phyloP scores from a whole-genome alignment of 1,139 yeast genomes.

The Magnusiomyces tetraspermus region DNA sequence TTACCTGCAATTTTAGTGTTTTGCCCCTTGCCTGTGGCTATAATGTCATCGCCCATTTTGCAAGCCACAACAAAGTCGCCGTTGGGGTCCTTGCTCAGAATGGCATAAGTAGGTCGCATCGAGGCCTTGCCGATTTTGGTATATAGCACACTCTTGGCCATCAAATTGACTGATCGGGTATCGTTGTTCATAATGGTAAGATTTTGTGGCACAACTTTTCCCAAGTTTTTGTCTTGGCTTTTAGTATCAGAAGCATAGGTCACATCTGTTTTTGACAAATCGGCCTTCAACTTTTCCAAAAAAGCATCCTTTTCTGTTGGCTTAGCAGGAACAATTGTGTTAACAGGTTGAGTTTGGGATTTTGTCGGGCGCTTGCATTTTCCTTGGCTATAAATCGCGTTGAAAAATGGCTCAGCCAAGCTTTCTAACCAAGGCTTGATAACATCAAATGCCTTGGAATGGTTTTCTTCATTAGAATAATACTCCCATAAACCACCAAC shows the following conservation, averaged over 20 bases:
- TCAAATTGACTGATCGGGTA: conserved; percentile 16
- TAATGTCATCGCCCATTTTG: conserved; percentile 41
- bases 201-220: conserved; percentile 34
- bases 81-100: conserved; percentile 46
- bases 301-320: background rate
- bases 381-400: conserved; percentile 22
- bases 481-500: conserved; percentile 57
- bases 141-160: conserved; percentile 72
- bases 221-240: background rate
- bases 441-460: conserved; percentile 36
- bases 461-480: conserved; percentile 38
- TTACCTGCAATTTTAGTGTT: conserved; percentile 57
- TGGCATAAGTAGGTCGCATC: conserved; percentile 55
- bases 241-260: background rate
- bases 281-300: background rate
- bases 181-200: conserved; percentile 19
- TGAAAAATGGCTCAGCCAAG: conserved; percentile 47
- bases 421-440: conserved; percentile 53
- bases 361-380: background rate
- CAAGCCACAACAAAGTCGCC: conserved; percentile 58
- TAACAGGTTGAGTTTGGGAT: too few relatives aligned
- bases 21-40: conserved; percentile 54
- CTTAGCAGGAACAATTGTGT: background rate
- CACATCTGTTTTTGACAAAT: background rate
- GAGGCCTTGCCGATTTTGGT: conserved; percentile 71